Base-by-base conservation (phyloP, 108 stramenopile species). In the Bacterosira constricta region DNA sequence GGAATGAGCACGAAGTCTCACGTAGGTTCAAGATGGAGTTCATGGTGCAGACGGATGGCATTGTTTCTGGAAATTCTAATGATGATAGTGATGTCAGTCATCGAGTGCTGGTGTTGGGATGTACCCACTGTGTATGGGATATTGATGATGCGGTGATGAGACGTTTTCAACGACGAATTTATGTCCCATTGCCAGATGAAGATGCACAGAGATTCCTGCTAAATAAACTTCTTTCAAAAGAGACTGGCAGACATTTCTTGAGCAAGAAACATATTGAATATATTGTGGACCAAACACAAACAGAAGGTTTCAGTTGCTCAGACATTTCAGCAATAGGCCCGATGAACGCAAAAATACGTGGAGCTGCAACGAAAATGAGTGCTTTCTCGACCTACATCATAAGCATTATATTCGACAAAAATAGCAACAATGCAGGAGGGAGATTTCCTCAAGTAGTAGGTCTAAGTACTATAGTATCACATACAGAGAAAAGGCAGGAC, bases 41-140 rank as follows among this genome's bases (percentile, higher is more conserved):
- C 53, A 95, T 97, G 90, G 89, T 93, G 1, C 96, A 97, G 78
- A 90, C 97, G 86, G 98, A 98, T 82, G 98, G 98, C 35, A 86
- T 97, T 12, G 53, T 61, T 35, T 69, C 53, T 21, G 41, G 6
- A 38, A 74, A 32, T 13, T 60, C 31, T 54, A 79, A 51, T 46
- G 60, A 11, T 30, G 66, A 82, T 54, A 55, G 36, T 29, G 38
- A 30, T 49, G 32, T 29, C 5, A 23, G 12, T n/a, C 66, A 74
- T 10, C 86, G 82, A 13, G 86, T 97, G 23, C 83, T 98, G 21
- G 90, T 98, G 7, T 77, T 98, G 44, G 98, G 93, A 17, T 94
- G 94, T 13, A 96, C 97, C 7, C 97, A 97, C 73, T 93, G 85
- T 62, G 96, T 97, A 7, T 98, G 96, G 97, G 94, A 95, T 66